These are phyloP conservation scores for Dinochytrium kinnereticum DNA, from an alignment of 371 early-diverging fungal genomes.

Conservation along the genomic window DNA sequence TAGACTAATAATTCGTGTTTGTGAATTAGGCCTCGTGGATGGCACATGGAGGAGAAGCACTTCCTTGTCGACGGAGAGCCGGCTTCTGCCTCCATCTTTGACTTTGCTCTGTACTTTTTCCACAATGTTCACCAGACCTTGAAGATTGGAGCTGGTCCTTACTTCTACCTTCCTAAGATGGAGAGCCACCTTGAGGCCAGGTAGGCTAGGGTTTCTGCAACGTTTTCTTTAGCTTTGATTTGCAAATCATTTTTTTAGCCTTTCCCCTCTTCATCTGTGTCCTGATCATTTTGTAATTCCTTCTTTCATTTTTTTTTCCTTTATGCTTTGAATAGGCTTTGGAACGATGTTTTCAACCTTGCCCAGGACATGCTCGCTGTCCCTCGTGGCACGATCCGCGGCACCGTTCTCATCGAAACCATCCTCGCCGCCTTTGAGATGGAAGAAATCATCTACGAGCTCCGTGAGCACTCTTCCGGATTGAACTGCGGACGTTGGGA, in stretches of 20 bases:
- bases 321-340: constrained; percentile 62
- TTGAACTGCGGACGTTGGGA: constrained; percentile 99
- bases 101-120: constrained; percentile 96
- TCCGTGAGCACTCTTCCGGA: constrained; percentile 94
- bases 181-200: constrained; percentile 95
- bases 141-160: constrained; percentile 89
- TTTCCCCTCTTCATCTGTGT: background rate
- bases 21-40: constrained; percentile 84
- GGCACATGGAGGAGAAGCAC: constrained; percentile 97
- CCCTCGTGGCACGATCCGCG: constrained; percentile 94
- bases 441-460: constrained; percentile 98
- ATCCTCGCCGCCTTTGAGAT: constrained; percentile 96
- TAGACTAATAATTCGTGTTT: background rate
- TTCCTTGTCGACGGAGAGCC: constrained; percentile 90
- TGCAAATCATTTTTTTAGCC: background rate
- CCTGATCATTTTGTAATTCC: background rate
- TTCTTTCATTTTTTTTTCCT: background rate
- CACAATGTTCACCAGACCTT: constrained; percentile 87
- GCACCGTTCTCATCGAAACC: constrained; percentile 95
- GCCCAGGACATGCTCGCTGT: constrained; percentile 88
- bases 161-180: constrained; percentile 98
- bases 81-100: constrained; percentile 89
- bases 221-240: background rate
- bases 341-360: constrained; percentile 95
- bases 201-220: constrained; percentile 42